Base-by-base conservation (phyloP, 179 eudicot species). In the Sideroxylon spinosum region DNA sequence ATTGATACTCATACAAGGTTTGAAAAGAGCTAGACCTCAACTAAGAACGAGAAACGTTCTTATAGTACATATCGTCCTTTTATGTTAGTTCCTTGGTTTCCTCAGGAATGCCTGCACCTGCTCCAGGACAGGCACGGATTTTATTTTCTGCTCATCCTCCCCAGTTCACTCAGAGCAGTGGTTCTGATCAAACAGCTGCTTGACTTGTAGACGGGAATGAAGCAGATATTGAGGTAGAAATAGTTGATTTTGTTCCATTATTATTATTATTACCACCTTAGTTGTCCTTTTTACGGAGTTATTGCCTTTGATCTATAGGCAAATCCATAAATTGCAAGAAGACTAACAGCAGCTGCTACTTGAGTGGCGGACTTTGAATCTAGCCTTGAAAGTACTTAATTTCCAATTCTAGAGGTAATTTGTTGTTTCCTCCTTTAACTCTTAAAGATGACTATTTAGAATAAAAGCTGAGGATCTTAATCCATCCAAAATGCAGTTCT, bases 281-380 rank as follows among this genome's bases (percentile, higher is more conserved):
- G 17, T 10, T 62, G 4, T 62, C 19, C 23, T 48, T 63, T 23
- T 44, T 20, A 46, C 14, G 9, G 0, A 46, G 55, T 20, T 46
- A 29, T 29, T 29, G 37, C 37, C 37, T 29, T 29, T 74, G 37
- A 74, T 60, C 57, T 77, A 19, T 74, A 89, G 88, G 74, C 67
- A 82, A 29, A 83, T 87, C 86, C 81, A 80, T 59, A 82, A 87
- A 76, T 86, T 89, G 92, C 92, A 84, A 87, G 88, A 83, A 88
- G 90, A 89, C 89, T 86, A 83, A 89, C 91, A 87, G 78, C 85
- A 84, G 87, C 90, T 85, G 90, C 90, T 87, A 86, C 92, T 82
- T 85, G 89, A 85, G 88, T 90, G 92, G 87, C 91, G 76, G 90
- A 73, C 91, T 89, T 83, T 85, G 78, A 82, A 86, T 87, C 91